These are phyloP conservation scores for Entamoeba moshkovskii DNA, from an alignment of 208 protist species.

Conservation along the genomic window DNA sequence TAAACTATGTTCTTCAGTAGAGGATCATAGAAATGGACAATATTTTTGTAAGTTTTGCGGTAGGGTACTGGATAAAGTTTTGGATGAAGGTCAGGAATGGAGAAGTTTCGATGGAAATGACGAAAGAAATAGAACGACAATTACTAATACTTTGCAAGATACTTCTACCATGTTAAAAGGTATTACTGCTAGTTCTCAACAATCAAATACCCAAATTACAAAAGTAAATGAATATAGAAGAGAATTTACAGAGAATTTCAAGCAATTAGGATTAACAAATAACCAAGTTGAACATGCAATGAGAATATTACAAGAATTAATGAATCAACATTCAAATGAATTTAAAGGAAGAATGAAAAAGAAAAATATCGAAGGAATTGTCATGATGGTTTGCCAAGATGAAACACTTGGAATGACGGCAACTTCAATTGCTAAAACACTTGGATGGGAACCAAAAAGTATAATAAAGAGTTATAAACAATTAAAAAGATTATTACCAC, in stretches of 20 bases:
- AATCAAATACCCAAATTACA: background rate
- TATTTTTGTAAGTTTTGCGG: background rate
- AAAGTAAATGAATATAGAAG: background rate
- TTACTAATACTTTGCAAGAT: background rate
- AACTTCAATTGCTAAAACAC: background rate
- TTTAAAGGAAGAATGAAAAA: background rate
- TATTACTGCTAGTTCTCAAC: background rate
- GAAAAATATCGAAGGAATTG: background rate
- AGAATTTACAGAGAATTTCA: background rate
- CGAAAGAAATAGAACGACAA: background rate
- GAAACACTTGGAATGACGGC: background rate
- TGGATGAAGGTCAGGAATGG: background rate
- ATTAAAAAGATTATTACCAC: background rate
- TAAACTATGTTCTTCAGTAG: background rate
- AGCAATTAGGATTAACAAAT: background rate
- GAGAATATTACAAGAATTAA: background rate
- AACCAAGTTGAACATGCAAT: background rate
- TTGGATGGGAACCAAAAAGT: background rate
- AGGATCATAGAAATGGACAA: background rate
- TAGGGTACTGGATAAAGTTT: background rate
- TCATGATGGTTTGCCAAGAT: background rate
- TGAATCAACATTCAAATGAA: background rate
- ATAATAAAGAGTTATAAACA: background rate
- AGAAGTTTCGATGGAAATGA: background rate
- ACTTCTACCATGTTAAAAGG: background rate